A percentile compares a stretch with the other conserved stretches of the same genome.
Evolutionary conservation across 2,329 filamentous ascomycete species (phyloP).

Genomic region (Waltergamsia citrina): DNA sequence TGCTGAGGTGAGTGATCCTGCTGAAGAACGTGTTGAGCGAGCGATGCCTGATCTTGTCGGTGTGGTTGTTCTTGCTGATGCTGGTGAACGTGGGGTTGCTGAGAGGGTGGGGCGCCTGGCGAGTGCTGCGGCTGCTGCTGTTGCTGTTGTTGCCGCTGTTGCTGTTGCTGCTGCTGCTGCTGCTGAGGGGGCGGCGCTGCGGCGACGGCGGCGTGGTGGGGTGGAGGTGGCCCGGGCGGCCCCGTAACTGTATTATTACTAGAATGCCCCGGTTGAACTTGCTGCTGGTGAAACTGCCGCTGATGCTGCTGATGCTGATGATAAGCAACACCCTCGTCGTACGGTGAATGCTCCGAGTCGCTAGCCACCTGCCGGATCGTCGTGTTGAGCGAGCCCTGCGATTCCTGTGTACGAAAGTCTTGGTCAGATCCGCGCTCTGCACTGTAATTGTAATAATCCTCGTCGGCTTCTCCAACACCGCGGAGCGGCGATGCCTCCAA

Average conservation of each 20-base stretch:
- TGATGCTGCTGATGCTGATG: slow-evolving; percentile 19
- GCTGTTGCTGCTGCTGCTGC: slow-evolving; percentile 14
- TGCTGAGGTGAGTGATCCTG: slow-evolving; percentile 19
- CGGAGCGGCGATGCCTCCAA: slow-evolving; percentile 34
- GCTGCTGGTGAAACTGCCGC: slow-evolving; percentile 10
- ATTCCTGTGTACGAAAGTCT: slow-evolving; percentile 15
- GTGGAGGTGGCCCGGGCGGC: no score
- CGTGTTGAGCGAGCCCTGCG: slow-evolving; percentile 13
- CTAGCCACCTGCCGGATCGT: slow-evolving; percentile 39
- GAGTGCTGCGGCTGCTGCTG: slow-evolving; percentile 14
- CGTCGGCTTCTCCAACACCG: slow-evolving; percentile 29
- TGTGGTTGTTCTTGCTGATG: slow-evolving; percentile 24
- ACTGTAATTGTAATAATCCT: slow-evolving; percentile 18
- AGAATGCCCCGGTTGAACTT: slow-evolving; percentile 11
- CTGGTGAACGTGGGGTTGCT: slow-evolving; percentile 14
- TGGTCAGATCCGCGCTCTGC: slow-evolving; percentile 25
- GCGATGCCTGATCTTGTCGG: slow-evolving; percentile 9
- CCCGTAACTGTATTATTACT: background rate
- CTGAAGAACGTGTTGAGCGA: slow-evolving; percentile 5
- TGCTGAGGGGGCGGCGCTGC: slow-evolving; percentile 11
- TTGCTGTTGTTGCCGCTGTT: slow-evolving; percentile 14
- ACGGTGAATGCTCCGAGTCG: slow-evolving; percentile 33
- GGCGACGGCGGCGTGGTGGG: no score
- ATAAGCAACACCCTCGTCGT: slow-evolving; percentile 32
- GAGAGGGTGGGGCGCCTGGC: slow-evolving; percentile 19